Evolutionary conservation across 2,329 filamentous ascomycete genomes (phyloP), one percentile per base, ranked within the genome.

Genomic region (Plectosphaerella sp.): DNA sequence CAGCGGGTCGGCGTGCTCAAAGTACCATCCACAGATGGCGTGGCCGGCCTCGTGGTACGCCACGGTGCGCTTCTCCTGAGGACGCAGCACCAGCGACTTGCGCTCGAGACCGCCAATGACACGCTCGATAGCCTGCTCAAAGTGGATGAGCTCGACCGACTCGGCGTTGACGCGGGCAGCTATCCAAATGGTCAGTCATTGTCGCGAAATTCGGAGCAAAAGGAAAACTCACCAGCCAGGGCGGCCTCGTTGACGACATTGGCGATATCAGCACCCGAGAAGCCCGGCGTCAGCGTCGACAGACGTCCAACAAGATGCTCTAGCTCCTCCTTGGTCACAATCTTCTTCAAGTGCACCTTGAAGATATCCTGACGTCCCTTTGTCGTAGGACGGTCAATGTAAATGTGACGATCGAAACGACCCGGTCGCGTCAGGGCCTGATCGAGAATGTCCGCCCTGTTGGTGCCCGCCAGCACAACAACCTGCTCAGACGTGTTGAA

Each of bases 211-310:
- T 14, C 55, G 12, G 24, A 33, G 22, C 15, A 12, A 28, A 15
- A n/a, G 3, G 22, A 15, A 49, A 36, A 73, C 87, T 68, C 81
- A 96, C 91, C 94, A 67, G 97, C 93, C 46, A 99, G 77, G 52
- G 94, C 94, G 59, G 94, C 94, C 76, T 99, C 94, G 66, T 99
- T 99, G 62, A 96, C 91, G 67, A 92, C 96, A 71, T 99, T 99
- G 66, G 94, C 91, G 71, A 99, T 99, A 68, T 99, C 94, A 47
- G 94, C 94, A 72, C 94, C 94, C 52, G 93, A 93, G 72, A 99
- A 99, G 33, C 94, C 94, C 51, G 94, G 94, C 4, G 94, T 99
- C 60, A 99, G 77, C 45, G 94, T 93, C 51, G 94, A 86, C 47
- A 99, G 82, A 62, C 94, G 87, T 55, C 94, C 94, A 59, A 90